Evolutionary conservation across 2,329 filamentous ascomycete genomes (phyloP).

Genomic region (Pseudocercospora cruenta): DNA sequence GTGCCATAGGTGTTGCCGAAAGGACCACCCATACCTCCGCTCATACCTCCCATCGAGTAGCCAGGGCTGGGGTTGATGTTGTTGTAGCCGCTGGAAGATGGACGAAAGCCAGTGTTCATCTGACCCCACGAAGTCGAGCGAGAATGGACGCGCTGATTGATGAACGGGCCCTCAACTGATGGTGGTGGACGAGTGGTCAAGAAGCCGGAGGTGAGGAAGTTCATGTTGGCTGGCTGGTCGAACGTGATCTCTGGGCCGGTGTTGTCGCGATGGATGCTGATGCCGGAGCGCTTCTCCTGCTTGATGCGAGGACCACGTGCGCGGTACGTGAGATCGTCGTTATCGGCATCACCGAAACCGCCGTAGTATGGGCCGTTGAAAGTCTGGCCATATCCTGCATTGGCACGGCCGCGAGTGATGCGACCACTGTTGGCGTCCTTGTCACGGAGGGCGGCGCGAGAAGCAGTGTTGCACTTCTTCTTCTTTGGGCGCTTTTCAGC

Average conservation of each 20-base stretch:
- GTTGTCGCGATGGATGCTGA: constrained; percentile 49
- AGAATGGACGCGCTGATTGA: constrained; percentile 16
- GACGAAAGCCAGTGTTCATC: constrained; percentile 20
- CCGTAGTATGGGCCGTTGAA: constrained; percentile 18
- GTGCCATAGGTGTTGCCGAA: neutral
- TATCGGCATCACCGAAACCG: constrained; percentile 33
- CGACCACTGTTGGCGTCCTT: constrained; percentile 36
- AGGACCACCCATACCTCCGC: neutral
- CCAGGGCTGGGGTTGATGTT: neutral
- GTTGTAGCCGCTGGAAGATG: constrained; percentile 17
- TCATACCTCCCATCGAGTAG: neutral
- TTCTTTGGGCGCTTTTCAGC: constrained; percentile 31
- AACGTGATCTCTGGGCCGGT: constrained; percentile 41
- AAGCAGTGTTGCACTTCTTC: constrained; percentile 9
- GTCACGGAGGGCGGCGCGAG: constrained; percentile 31
- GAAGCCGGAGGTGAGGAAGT: constrained; percentile 27
- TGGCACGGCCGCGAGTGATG: constrained; percentile 23
- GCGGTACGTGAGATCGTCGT: constrained; percentile 38
- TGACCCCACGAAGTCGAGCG: constrained; percentile 25
- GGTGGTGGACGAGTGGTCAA: constrained; percentile 5
- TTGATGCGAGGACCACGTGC: constrained; percentile 17
- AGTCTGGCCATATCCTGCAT: constrained; percentile 16
- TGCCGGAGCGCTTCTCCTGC: constrained; percentile 40
- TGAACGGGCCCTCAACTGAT: constrained; percentile 1
- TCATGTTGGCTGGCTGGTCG: constrained; percentile 28